Conservation (phyloP, 2,329 filamentous ascomycete genomes). For the Truncatella angustata region DNA sequence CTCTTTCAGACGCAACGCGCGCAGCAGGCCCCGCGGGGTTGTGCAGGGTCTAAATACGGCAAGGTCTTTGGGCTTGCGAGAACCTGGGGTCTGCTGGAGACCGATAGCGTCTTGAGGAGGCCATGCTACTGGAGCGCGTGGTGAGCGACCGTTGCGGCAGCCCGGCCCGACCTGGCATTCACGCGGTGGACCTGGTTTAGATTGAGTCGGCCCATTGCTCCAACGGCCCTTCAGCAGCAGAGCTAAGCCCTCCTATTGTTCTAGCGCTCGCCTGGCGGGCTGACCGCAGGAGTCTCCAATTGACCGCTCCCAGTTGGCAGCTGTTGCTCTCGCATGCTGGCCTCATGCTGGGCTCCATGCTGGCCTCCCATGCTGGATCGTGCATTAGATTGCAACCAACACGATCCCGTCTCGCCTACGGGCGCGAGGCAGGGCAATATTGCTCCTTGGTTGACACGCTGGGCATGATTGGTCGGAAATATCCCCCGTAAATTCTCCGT, state of each 20-base stretch:
- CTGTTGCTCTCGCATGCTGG: not conserved
- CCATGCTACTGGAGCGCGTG: not conserved
- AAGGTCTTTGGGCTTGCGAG: not conserved
- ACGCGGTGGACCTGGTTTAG: constrained; percentile 22
- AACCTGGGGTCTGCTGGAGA: not conserved
- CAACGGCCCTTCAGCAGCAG: constrained; percentile 13
- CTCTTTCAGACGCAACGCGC: constrained; percentile 12
- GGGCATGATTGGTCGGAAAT: constrained; percentile 9
- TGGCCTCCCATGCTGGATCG: not conserved
- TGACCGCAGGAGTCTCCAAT: not conserved
- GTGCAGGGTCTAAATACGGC: constrained; percentile 22
- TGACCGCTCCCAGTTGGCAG: not conserved
- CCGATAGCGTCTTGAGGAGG: not conserved
- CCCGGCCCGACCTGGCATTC: constrained; percentile 29
- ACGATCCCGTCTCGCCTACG: not conserved
- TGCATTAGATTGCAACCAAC: not conserved
- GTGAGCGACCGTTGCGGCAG: constrained; percentile 23
- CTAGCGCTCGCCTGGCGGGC: not conserved
- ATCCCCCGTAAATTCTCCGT: constrained; percentile 8
- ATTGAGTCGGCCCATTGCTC: constrained; percentile 31
- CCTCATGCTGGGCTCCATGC: too few relatives aligned
- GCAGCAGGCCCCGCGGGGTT: constrained; percentile 29
- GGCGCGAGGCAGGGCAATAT: not conserved
- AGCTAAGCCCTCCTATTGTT: not conserved
- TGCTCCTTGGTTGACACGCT: not conserved